A percentile compares a stretch with the other conserved stretches of the same genome.
These are phyloP conservation scores for Linnemannia schmuckeri DNA, from an alignment of 192 early-diverging fungal species.

Conservation along the genomic window DNA sequence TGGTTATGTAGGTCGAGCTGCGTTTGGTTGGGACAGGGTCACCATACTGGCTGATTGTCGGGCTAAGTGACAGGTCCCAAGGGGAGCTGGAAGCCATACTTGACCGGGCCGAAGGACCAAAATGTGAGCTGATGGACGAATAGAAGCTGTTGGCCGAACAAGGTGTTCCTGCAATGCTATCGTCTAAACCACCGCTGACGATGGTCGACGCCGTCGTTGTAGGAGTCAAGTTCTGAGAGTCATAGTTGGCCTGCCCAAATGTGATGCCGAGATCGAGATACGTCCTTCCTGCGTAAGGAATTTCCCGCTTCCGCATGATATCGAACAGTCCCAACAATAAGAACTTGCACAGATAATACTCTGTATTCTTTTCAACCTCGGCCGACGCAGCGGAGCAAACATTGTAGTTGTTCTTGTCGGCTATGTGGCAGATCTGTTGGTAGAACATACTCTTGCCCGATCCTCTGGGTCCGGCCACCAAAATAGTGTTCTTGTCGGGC, in stretches of 20 bases:
- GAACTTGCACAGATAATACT: constrained; percentile 60
- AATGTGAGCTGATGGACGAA: constrained; percentile 8
- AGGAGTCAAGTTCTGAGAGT: neutral
- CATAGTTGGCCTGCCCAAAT: neutral
- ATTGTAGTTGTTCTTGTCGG: constrained; percentile 27
- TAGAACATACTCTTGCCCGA: constrained; percentile 65
- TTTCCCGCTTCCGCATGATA: constrained; percentile 53
- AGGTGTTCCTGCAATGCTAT: neutral
- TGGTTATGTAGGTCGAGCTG: constrained; percentile 46
- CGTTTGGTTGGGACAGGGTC: constrained; percentile 6
- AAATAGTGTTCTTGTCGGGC: constrained; percentile 54
- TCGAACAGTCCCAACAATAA: constrained; percentile 58
- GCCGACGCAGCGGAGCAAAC: constrained; percentile 54
- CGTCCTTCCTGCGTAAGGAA: constrained; percentile 42
- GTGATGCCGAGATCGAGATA: neutral
- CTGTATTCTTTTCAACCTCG: constrained; percentile 62
- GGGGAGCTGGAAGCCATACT: constrained; percentile 16
- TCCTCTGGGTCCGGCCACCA: constrained; percentile 59
- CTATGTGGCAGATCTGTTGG: constrained; percentile 51
- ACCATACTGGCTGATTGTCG: constrained; percentile 16
- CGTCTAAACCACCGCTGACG: neutral
- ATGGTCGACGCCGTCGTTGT: neutral
- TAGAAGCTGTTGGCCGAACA: neutral
- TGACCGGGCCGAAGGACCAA: constrained; percentile 15
- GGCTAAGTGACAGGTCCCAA: constrained; percentile 25